These are phyloP conservation scores for Onygena corvina DNA, from an alignment of 2,329 filamentous ascomycete genomes.

Conservation along the genomic window DNA sequence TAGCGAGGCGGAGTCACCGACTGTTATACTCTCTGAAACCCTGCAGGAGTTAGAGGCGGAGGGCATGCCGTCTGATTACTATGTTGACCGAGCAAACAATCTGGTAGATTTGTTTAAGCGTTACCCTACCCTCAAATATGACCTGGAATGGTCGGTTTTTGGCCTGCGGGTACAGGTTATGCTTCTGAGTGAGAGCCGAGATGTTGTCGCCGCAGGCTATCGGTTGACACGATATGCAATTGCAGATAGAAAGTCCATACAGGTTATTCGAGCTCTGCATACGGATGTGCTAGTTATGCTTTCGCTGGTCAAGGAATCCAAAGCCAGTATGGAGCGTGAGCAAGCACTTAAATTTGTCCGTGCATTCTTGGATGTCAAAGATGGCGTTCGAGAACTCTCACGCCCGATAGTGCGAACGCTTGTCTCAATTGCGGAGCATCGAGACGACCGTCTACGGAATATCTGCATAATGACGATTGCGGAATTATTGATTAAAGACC, in stretches of 20 bases:
- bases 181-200: constrained; percentile 87
- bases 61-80: constrained; percentile 84
- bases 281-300: constrained; percentile 87
- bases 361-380: constrained; percentile 89
- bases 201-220: constrained; percentile 91
- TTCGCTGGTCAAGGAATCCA: constrained; percentile 88
- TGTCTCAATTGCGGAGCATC: constrained; percentile 76
- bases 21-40: constrained; percentile 78
- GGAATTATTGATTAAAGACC: constrained; percentile 80
- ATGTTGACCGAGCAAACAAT: constrained; percentile 81
- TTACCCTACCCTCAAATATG: constrained; percentile 87
- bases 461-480: constrained; percentile 89
- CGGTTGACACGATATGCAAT: constrained; percentile 88
- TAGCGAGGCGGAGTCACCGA: constrained; percentile 69
- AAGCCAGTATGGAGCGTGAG: constrained; percentile 92
- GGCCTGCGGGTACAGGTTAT: constrained; percentile 88
- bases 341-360: constrained; percentile 94
- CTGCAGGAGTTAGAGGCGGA: constrained; percentile 79
- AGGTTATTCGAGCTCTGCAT: constrained; percentile 74
- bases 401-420: constrained; percentile 78
- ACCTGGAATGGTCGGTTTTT: constrained; percentile 91
- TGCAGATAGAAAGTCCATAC: constrained; percentile 77
- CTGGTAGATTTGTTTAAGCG: constrained; percentile 94
- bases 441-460: constrained; percentile 70
- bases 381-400: constrained; percentile 77